phyloP scores from a whole-genome alignment of 2,329 filamentous ascomycete genomes.

The Colletotrichum trifolii region DNA sequence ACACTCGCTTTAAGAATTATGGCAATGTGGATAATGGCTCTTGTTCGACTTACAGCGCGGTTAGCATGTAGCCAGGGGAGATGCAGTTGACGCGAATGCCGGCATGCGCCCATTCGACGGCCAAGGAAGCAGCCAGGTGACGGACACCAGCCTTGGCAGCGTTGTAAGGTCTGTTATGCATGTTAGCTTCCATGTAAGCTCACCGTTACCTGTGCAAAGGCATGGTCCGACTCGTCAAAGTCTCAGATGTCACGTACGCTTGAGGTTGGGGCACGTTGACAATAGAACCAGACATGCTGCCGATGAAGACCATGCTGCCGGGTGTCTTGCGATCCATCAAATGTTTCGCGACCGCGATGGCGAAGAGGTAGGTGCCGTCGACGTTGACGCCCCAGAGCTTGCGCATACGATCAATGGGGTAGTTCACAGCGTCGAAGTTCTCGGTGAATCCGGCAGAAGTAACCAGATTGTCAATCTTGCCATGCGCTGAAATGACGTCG shows the following conservation, averaged over 20 bases:
- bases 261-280: constrained; percentile 97
- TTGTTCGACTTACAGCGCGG: constrained; percentile 76
- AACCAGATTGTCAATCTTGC: constrained; percentile 89
- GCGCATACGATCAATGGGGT: constrained; percentile 89
- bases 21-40: neutral
- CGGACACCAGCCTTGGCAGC: constrained; percentile 91
- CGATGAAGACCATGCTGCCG: constrained; percentile 93
- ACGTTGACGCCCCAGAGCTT: constrained; percentile 97
- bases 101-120: constrained; percentile 91
- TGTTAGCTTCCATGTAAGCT: constrained; percentile 1
- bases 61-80: constrained; percentile 96
- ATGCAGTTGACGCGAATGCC: constrained; percentile 96
- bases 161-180: constrained; percentile 77
- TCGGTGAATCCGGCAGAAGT: constrained; percentile 98
- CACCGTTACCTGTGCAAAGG: neutral
- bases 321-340: constrained; percentile 82
- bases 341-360: constrained; percentile 85
- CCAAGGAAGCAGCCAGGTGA: constrained; percentile 86
- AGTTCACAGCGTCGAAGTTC: constrained; percentile 92
- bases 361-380: constrained; percentile 90
- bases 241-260: constrained; percentile 58
- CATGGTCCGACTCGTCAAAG: neutral
- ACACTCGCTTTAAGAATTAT: constrained; percentile 10
- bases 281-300: constrained; percentile 92
- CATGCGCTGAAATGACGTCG: constrained; percentile 77